These are phyloP conservation scores for Xylaria intraflava DNA, from an alignment of 495 filamentous ascomycete genomes.

Conservation along the genomic window DNA sequence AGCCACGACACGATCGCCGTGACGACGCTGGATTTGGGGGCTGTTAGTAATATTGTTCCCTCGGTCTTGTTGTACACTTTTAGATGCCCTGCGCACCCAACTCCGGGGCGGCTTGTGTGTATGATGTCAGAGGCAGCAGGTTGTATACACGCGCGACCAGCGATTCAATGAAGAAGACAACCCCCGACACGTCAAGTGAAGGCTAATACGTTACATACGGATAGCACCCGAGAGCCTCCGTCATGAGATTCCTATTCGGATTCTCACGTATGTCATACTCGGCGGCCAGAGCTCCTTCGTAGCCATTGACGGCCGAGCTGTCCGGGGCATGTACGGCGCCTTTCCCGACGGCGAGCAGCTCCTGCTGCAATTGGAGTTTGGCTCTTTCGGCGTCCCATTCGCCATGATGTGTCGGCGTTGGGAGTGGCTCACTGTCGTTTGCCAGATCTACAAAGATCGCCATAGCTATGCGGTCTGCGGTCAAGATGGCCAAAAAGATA, in stretches of 20 bases:
- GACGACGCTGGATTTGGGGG: constrained; percentile 55
- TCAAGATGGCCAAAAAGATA: not conserved
- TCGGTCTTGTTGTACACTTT: constrained; percentile 8
- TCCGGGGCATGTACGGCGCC: constrained; percentile 7
- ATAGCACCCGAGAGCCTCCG: constrained; percentile 78
- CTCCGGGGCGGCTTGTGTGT: not conserved
- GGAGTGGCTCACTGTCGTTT: constrained; percentile 46
- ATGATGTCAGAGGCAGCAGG: constrained; percentile 13
- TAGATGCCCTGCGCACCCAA: not conserved
- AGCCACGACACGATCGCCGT: constrained; percentile 64
- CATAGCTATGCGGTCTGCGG: too few relatives aligned
- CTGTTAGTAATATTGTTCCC: constrained; percentile 22
- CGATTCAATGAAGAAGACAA: constrained; percentile 17
- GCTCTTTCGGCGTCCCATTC: constrained; percentile 22
- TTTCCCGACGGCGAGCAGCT: constrained; percentile 19
- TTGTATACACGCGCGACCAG: not conserved
- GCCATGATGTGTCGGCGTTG: constrained; percentile 25
- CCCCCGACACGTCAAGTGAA: constrained; percentile 14
- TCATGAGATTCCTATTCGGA: constrained; percentile 64
- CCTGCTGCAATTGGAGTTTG: constrained; percentile 15
- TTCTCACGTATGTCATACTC: constrained; percentile 40
- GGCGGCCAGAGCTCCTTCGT: constrained; percentile 15
- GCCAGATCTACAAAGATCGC: constrained; percentile 60
- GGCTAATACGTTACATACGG: constrained; percentile 54
- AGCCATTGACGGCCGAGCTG: constrained; percentile 10